Evolutionary conservation across 2,329 filamentous ascomycete species (phyloP), one percentile per base, ranked within the genome.

Genomic region (Stagonosporopsis rhizophila): DNA sequence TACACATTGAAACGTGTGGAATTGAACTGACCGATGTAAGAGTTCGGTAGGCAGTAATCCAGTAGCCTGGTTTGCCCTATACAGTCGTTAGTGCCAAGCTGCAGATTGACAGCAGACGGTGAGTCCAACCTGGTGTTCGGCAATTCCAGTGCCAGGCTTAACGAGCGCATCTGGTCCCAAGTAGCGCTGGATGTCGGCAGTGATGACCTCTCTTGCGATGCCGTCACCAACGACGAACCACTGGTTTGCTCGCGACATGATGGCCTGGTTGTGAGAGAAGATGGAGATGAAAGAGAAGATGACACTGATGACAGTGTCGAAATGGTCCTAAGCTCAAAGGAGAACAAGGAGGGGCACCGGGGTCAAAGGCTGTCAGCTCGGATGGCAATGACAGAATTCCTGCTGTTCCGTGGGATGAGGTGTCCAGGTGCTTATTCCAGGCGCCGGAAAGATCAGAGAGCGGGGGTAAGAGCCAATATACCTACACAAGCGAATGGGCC

Each of bases 181-280:
- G 64, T 81, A 82, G 65, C 79, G 76, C 71, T 81, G 79, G 64
- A 82, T 82, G 70, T 82, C 80, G 62, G 79, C 79, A 44, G 79
- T 80, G 61, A 82, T 82, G 70, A 82, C 80, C 70, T 81, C 77
- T 66, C 80, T 70, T 54, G 79, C 78, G 66, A 82, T 82, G 70
- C 80, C 80, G 44, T 81, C 79, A 59, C 77, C 79, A 14, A 77
- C 75, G 61, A 80, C 75, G 66, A 81, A 82, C 80, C 80, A 82
- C 72, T 81, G 75, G 72, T 78, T 70, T 73, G 65, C 66, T 49
- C 68, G 68, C 59, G 70, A 72, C 68, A 75, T 75, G 58, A 55
- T 64, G 70, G 62, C 49, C 47, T 50, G 51, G 49, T 49, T 47
- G 52, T 53, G 60, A 62, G 64, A 63, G 59, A 57, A 56, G 61